Base-by-base conservation (phyloP, 2,329 filamentous ascomycete genomes). In the Fusarium praegraminearum region DNA sequence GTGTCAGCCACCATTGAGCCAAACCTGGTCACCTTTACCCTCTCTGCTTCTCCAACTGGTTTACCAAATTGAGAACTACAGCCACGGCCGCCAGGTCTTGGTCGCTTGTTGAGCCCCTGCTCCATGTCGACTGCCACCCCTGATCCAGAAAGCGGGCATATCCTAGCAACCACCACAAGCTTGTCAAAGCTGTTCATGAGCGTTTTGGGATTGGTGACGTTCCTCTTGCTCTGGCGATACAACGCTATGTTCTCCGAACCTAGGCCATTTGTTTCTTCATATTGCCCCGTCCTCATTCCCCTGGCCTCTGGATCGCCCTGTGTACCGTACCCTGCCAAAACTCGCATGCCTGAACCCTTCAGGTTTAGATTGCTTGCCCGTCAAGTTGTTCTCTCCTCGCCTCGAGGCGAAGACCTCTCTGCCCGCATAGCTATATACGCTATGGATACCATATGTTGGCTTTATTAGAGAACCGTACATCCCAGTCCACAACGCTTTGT, bases 371-470 rank as follows among this genome's bases (percentile, higher is more conserved):
- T 67, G 73, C 63, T 67, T 67, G 73, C 62, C 70, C 72, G 63
- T 75, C 73, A 71, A 72, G 69, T 69, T 69, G 73, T 76, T 73
- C 74, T 74, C 73, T 77, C 71, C 72, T 69, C 74, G 71, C 68
- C 64, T 59, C 38, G 40, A 72, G 70, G 72, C 55, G 66, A 62
- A 62, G 63, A 65, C 62, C 30, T 69, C 18, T 36, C 49, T 51
- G 32, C 20, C 22, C 18, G 28, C 30, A 20, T 20, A 32, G 26
- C 12, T 20, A 32, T 46, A 26, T 51, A 24, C 22, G 36, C 24
- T 51, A 40, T 35, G 12, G 33, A 28, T 18, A 16, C 46, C 40
- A 65, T 46, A 59, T 38, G 57, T 61, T 59, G 64, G 57, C 59
- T 75, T 72, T 69, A 61, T 40, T 40, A 69, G 65, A 72, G 64